Percentiles rank a stretch among this genome's conserved stretches.
These are phyloP conservation scores for Coemansia biformis DNA, from an alignment of 192 early-diverging fungal species.

Conservation along the genomic window DNA sequence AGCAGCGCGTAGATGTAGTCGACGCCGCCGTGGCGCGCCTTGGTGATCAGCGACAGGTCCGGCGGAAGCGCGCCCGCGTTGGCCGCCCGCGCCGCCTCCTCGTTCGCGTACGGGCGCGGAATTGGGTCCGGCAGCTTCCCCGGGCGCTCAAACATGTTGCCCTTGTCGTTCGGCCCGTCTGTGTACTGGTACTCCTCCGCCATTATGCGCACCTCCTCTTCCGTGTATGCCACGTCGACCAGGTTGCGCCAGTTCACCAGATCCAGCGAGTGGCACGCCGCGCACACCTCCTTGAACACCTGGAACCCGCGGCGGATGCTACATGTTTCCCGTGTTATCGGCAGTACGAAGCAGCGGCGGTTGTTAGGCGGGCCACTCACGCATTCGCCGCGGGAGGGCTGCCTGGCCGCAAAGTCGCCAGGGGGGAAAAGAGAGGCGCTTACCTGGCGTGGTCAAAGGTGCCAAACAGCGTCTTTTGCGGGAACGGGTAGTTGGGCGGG, in stretches of 20 bases:
- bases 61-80: conserved; percentile 95
- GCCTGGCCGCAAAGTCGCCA: no score
- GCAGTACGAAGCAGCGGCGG: no score
- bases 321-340: no score
- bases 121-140: conserved; percentile 92
- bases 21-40: conserved; percentile 90
- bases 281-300: conserved; percentile 97
- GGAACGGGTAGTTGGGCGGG: conserved; percentile 82
- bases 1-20: conserved; percentile 95
- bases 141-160: conserved; percentile 88
- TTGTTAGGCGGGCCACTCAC: no score
- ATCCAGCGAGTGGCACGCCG: conserved; percentile 94
- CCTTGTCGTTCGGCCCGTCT: conserved; percentile 89
- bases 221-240: conserved; percentile 88
- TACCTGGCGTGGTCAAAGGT: conserved; percentile 93
- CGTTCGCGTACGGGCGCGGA: conserved; percentile 89
- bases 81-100: conserved; percentile 91
- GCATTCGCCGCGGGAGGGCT: no score
- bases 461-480: conserved; percentile 71
- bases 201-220: conserved; percentile 89
- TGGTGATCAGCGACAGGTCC: conserved; percentile 90
- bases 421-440: no score
- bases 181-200: conserved; percentile 86
- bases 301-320: conserved; percentile 97
- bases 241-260: conserved; percentile 92